phyloP scores from a whole-genome alignment of 331 rosid species.

The Ulmus americana region DNA sequence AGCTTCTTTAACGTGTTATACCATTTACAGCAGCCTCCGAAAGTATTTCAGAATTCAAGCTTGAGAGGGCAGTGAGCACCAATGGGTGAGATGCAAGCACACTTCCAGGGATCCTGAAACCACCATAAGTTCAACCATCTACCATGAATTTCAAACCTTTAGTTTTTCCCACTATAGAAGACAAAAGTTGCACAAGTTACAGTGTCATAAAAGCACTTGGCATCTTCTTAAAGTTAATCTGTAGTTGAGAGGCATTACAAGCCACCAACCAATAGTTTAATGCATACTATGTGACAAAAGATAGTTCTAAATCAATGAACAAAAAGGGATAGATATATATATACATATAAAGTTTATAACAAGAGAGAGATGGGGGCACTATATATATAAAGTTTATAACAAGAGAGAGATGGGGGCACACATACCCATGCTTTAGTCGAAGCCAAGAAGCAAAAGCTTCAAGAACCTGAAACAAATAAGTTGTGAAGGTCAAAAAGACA shows the following conservation, averaged over 20 bases:
- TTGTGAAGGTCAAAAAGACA: conserved; percentile 22
- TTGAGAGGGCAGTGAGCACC: conserved; percentile 85
- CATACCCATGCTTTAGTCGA: conserved; percentile 95
- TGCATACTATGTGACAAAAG: too few species aligned
- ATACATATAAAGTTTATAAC: background rate
- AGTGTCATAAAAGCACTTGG: too few species aligned
- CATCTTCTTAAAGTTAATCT: too few species aligned
- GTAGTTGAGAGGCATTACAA: too few species aligned
- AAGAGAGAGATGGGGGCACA: conserved; percentile 17
- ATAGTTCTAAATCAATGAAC: background rate
- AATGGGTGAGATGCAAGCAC: conserved; percentile 86
- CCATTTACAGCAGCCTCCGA: conserved; percentile 98
- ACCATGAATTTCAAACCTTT: background rate
- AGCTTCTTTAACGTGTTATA: conserved; percentile 27
- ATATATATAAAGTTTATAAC: background rate
- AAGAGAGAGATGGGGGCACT: conserved; percentile 16
- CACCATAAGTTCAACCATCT: conserved; percentile 11
- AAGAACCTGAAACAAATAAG: conserved; percentile 60
- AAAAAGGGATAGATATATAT: background rate
- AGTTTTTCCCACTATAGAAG: background rate
- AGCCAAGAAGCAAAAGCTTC: conserved; percentile 99
- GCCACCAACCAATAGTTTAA: too few species aligned
- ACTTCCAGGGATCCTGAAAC: conserved; percentile 84
- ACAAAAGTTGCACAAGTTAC: background rate
- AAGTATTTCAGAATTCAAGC: conserved; percentile 78